These are phyloP conservation scores for Pouteria campechiana DNA, from an alignment of 179 eudicot species.

Conservation along the genomic window DNA sequence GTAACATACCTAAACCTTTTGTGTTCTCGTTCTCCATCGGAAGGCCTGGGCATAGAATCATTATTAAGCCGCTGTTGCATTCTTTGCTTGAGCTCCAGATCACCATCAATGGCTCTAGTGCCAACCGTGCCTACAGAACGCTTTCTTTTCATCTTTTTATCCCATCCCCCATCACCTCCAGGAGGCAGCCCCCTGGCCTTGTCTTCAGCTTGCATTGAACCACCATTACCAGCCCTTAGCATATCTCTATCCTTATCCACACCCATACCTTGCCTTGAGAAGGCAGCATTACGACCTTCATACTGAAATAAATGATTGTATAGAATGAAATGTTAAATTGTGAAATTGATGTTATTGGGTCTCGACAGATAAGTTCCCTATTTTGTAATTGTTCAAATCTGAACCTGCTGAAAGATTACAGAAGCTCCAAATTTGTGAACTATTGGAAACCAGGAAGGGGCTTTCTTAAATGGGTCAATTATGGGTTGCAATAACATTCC, in stretches of 20 bases:
- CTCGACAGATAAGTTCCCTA: too few relatives aligned
- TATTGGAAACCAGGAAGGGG: neutral
- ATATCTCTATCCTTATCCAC: constrained; percentile 60
- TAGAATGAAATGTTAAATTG: neutral
- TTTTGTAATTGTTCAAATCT: too few relatives aligned
- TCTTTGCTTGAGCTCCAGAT: constrained; percentile 59
- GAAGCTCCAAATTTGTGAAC: neutral
- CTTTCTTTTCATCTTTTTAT: constrained; percentile 79
- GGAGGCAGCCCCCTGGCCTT: constrained; percentile 65
- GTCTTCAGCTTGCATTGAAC: constrained; percentile 56
- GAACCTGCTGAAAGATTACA: neutral
- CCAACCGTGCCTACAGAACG: constrained; percentile 66
- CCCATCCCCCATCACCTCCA: constrained; percentile 96
- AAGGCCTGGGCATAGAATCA: constrained; percentile 48
- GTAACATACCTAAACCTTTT: too few relatives aligned
- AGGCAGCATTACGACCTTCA: constrained; percentile 52
- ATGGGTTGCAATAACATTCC: neutral
- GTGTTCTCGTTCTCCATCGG: too few relatives aligned
- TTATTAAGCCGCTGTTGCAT: constrained; percentile 50
- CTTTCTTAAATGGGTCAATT: neutral
- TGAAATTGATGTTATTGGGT: neutral
- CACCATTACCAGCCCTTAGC: constrained; percentile 36
- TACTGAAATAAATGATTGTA: constrained; percentile 28
- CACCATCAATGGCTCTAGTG: constrained; percentile 57
- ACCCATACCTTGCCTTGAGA: constrained; percentile 53